Percentiles rank a stretch among this genome's conserved stretches.
Evolutionary conservation across 345 rosid species (phyloP).

Genomic region (Geranium brycei): DNA sequence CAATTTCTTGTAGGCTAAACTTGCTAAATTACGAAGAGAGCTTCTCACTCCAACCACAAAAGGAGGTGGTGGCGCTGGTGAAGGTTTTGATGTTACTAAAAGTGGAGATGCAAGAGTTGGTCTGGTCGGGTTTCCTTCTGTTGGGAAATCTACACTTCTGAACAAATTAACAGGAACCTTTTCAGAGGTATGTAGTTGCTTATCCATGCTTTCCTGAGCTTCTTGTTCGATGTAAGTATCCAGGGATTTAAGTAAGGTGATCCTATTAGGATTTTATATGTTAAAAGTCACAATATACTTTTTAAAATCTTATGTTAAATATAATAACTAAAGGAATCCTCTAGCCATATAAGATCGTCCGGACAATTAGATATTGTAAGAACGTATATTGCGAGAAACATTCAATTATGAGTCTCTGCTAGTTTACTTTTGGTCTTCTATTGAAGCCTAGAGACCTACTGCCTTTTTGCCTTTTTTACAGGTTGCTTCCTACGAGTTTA

Average conservation of each 20-base stretch:
- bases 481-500: slow-evolving; percentile 98
- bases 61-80: slow-evolving; percentile 85
- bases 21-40: slow-evolving; percentile 87
- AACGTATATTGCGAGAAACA: not conserved
- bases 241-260: not conserved
- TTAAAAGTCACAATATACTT: too few species aligned
- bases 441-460: not conserved
- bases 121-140: slow-evolving; percentile 88
- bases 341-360: not conserved
- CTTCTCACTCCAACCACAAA: slow-evolving; percentile 80
- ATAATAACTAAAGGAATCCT: too few species aligned
- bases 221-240: not conserved
- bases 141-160: slow-evolving; percentile 95
- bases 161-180: slow-evolving; percentile 89
- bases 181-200: slow-evolving; percentile 52
- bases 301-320: not conserved
- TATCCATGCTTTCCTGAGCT: not conserved
- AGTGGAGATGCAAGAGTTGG: slow-evolving; percentile 98
- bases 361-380: not conserved
- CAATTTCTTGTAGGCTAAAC: slow-evolving; percentile 50
- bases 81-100: slow-evolving; percentile 96
- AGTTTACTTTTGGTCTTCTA: not conserved
- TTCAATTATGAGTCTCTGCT: not conserved
- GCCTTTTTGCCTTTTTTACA: slow-evolving; percentile 11
- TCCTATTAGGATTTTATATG: not conserved